Evolutionary conservation across 2,329 filamentous ascomycete genomes (phyloP).

Genomic region (Raffaelea albimanens): DNA sequence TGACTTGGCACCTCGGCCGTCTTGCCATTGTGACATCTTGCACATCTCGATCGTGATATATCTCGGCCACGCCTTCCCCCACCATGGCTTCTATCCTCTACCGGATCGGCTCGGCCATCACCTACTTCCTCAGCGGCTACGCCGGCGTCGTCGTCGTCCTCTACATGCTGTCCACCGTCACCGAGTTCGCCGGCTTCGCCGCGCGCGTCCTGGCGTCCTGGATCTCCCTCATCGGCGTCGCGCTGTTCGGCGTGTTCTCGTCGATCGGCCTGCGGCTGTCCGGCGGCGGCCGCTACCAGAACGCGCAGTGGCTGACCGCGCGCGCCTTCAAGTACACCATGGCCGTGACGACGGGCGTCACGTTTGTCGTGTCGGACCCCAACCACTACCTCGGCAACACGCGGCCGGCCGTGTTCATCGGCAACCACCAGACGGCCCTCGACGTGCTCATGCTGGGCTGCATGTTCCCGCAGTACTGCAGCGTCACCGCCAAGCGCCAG

Average conservation of each 20-base stretch:
- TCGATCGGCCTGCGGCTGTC: conserved; percentile 61
- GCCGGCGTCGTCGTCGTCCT: conserved; percentile 41
- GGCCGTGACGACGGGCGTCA: conserved; percentile 64
- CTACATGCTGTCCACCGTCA: conserved; percentile 51
- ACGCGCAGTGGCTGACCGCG: conserved; percentile 77
- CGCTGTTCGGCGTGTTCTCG: conserved; percentile 66
- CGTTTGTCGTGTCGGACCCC: conserved; percentile 65
- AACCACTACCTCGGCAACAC: conserved; percentile 49
- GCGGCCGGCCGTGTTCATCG: conserved; percentile 82
- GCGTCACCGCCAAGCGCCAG: conserved; percentile 83
- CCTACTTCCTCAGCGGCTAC: conserved; percentile 43
- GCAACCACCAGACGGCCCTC: conserved; percentile 93
- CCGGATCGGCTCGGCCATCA: conserved; percentile 18
- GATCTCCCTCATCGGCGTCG: conserved; percentile 47
- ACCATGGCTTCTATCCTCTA: conserved; percentile 4
- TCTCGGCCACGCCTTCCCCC: neutral
- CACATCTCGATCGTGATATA: too few relatives aligned
- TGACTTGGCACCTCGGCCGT: too few relatives aligned
- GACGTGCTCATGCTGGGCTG: conserved; percentile 85
- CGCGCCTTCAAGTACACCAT: conserved; percentile 74
- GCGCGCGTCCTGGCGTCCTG: conserved; percentile 61
- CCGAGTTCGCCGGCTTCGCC: conserved; percentile 54
- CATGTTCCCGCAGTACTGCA: conserved; percentile 86
- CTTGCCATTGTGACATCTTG: too few relatives aligned
- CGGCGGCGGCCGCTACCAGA: conserved; percentile 53